Evolutionary conservation across 1,284 basidiomycete species (phyloP).

Genomic region (Cystobasidium pallidum): DNA sequence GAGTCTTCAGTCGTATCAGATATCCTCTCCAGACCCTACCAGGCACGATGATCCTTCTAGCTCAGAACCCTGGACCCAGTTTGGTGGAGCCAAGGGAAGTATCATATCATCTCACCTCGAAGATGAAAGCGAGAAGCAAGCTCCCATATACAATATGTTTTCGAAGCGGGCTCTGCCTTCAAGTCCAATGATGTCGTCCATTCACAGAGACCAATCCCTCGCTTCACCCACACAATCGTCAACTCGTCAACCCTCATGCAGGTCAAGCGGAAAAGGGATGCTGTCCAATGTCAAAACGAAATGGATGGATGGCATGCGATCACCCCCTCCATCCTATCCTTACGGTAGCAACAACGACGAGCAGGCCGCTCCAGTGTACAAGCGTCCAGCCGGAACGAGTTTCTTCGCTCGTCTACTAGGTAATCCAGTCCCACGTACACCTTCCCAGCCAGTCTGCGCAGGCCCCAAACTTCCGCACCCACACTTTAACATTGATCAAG

Average conservation of each 20-base stretch:
- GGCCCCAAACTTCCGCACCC: background rate
- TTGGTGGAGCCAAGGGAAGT: constrained; percentile 30
- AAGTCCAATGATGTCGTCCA: constrained; percentile 20
- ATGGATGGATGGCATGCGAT: constrained; percentile 4
- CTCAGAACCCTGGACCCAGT: constrained; percentile 2
- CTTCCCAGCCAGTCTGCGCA: background rate
- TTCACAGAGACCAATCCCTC: background rate
- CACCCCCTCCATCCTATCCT: constrained; percentile 6
- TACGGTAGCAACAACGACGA: background rate
- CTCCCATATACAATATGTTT: constrained; percentile 21
- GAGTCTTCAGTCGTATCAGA: background rate
- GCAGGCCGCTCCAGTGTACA: background rate
- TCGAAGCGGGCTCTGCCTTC: constrained; percentile 8
- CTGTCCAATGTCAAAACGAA: background rate
- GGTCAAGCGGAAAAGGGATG: background rate
- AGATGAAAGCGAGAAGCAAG: constrained; percentile 14
- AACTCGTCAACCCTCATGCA: background rate
- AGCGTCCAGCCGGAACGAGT: constrained; percentile 22
- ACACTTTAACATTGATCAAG: background rate
- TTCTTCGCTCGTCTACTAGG: constrained; percentile 20
- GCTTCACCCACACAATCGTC: background rate
- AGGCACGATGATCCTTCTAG: background rate
- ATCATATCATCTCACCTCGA: constrained; percentile 3
- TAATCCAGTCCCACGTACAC: constrained; percentile 2
- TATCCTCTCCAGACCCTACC: background rate